Evolutionary conservation across 129 eudicot genomes (phyloP).

Genomic region (Logfia minima): DNA sequence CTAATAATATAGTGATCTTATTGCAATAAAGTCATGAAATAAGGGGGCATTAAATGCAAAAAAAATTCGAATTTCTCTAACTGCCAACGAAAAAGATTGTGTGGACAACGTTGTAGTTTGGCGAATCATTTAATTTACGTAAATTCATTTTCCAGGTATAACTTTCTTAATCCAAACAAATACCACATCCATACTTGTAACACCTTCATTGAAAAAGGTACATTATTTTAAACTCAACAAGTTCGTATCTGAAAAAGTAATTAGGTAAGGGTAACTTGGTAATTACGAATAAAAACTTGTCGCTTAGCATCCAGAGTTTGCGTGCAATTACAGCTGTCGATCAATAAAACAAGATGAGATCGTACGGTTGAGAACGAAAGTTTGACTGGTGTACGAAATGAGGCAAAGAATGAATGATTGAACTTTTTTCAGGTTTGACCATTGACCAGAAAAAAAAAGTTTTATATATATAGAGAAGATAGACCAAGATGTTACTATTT

Average conservation of each 20-base stretch:
- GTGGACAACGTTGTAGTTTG: constrained; percentile 29
- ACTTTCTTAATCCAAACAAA: not conserved
- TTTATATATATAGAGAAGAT: not conserved
- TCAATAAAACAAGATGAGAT: not conserved
- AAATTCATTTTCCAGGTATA: constrained; percentile 3
- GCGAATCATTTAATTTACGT: constrained; percentile 28
- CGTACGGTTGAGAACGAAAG: constrained; percentile 21
- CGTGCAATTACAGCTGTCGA: constrained; percentile 27
- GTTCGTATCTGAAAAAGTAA: not conserved
- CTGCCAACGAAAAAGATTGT: constrained; percentile 35
- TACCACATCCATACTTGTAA: not conserved
- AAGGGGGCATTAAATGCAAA: not conserved
- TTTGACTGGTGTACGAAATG: constrained; percentile 43
- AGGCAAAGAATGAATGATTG: constrained; percentile 44
- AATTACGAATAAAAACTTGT: constrained; percentile 16
- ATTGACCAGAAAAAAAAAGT: constrained; percentile 34
- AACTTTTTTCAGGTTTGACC: constrained; percentile 45
- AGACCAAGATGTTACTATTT: not conserved
- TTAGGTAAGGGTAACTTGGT: not conserved
- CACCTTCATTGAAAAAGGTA: constrained; percentile 7
- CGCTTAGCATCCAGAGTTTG: constrained; percentile 27
- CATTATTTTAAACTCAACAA: not conserved
- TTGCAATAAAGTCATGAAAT: constrained; percentile 7
- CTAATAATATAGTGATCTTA: not conserved
- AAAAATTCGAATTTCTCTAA: not conserved